Conservation (phyloP, 2,329 filamentous ascomycete genomes). For the Xylariaceae sp. region DNA sequence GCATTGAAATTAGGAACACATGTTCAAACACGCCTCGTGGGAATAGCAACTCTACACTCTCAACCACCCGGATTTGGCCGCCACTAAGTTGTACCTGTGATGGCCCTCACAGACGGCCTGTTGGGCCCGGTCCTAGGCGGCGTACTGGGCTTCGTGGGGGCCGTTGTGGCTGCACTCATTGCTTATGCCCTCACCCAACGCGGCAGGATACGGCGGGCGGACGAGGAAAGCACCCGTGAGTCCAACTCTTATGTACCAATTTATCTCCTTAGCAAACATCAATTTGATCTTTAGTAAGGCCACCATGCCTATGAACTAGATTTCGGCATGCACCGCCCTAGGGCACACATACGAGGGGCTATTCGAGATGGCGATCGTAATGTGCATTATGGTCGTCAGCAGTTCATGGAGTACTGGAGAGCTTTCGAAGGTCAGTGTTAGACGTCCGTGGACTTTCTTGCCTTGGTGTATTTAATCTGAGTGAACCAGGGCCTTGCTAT, state of each 20-base stretch:
- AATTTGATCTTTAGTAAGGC: background rate
- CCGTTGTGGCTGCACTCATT: slow-evolving; percentile 7
- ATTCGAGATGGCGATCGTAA: background rate
- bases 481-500: too few species aligned
- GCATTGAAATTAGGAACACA: background rate
- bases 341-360: background rate
- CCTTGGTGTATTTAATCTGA: too few species aligned
- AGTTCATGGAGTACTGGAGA: background rate
- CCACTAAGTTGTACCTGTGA: background rate
- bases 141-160: slow-evolving; percentile 8
- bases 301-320: background rate
- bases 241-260: background rate
- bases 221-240: slow-evolving; percentile 4
- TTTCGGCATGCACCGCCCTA: background rate
- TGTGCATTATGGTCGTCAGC: background rate
- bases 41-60: slow-evolving; percentile 1
- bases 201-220: slow-evolving; percentile 1
- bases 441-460: too few species aligned
- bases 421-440: background rate
- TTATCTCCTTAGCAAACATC: background rate
- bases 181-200: slow-evolving; percentile 2
- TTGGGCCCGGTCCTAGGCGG: slow-evolving; percentile 7
- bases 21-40: background rate
- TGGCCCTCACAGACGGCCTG: slow-evolving; percentile 4
- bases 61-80: background rate